phyloP scores from a whole-genome alignment of 768 basidiomycete genomes.

The Cystoderma amianthinum region DNA sequence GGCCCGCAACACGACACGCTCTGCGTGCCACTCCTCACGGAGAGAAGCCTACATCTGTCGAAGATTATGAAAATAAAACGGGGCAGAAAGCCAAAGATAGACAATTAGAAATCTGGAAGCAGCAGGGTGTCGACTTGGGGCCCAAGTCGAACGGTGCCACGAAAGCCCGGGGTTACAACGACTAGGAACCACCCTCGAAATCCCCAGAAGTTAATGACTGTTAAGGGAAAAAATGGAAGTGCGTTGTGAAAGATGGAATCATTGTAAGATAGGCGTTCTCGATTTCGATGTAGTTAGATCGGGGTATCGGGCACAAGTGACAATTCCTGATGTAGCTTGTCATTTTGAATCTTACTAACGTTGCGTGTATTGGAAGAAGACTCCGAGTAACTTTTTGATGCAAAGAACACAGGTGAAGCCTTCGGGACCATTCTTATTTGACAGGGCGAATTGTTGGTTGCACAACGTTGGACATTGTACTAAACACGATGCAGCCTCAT shows the following conservation, averaged over 20 bases:
- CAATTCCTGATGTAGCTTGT: not conserved
- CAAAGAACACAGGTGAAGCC: too few species aligned
- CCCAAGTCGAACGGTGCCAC: slow-evolving; percentile 17
- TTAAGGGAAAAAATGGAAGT: not conserved
- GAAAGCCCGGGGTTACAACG: slow-evolving; percentile 53
- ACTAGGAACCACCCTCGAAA: slow-evolving; percentile 20
- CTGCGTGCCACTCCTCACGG: slow-evolving; percentile 78
- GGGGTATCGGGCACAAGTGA: too few species aligned
- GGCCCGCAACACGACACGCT: slow-evolving; percentile 71
- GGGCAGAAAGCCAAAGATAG: slow-evolving; percentile 71
- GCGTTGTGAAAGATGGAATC: not conserved
- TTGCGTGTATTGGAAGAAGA: not conserved
- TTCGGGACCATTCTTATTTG: not conserved
- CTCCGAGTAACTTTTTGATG: not conserved
- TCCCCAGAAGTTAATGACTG: too few species aligned
- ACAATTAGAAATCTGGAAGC: slow-evolving; percentile 64
- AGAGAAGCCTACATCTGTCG: slow-evolving; percentile 71
- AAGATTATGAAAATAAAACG: slow-evolving; percentile 54
- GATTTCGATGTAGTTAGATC: slow-evolving; percentile 6
- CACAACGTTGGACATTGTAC: not conserved
- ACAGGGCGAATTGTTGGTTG: not conserved
- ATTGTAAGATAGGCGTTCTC: slow-evolving; percentile 3
- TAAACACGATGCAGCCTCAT: not conserved
- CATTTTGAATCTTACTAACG: not conserved
- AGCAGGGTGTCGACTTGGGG: slow-evolving; percentile 48